Conservation (phyloP, 768 basidiomycete species). For the Auricularia auricula-judae region DNA sequence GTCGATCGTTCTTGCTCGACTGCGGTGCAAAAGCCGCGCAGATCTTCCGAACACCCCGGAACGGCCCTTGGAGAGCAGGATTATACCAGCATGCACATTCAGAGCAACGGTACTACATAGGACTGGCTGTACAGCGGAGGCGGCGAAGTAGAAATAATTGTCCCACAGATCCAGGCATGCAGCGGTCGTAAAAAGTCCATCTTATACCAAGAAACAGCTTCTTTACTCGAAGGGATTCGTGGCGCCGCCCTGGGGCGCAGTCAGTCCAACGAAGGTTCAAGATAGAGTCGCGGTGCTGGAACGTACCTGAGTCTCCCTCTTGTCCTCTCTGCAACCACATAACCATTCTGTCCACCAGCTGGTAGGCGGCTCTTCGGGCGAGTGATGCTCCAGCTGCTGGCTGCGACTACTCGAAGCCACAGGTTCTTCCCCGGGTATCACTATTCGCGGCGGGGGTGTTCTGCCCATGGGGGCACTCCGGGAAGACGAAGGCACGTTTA, state of each 20-base stretch:
- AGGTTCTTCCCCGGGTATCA: background rate
- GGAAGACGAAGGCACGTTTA: background rate
- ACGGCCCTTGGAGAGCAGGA: background rate
- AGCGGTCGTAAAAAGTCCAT: background rate
- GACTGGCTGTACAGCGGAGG: too few species aligned
- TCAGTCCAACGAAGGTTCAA: background rate
- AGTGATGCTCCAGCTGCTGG: background rate
- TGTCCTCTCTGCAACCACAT: background rate
- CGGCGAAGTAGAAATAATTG: background rate
- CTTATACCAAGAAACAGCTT: background rate
- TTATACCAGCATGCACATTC: background rate
- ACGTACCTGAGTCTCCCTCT: background rate
- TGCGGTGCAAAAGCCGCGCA: background rate
- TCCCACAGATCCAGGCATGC: background rate
- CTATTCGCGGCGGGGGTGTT: background rate
- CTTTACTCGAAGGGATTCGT: background rate
- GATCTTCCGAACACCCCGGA: too few species aligned
- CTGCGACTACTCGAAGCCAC: background rate
- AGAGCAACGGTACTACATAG: too few species aligned
- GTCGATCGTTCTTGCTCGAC: background rate
- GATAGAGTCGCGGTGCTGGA: background rate
- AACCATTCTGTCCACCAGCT: background rate
- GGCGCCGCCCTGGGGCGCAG: background rate
- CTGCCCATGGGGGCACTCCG: background rate
- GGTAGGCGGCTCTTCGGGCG: background rate